Base-by-base conservation (phyloP, 805 yeast species). In the Yarrowia sp. region DNA sequence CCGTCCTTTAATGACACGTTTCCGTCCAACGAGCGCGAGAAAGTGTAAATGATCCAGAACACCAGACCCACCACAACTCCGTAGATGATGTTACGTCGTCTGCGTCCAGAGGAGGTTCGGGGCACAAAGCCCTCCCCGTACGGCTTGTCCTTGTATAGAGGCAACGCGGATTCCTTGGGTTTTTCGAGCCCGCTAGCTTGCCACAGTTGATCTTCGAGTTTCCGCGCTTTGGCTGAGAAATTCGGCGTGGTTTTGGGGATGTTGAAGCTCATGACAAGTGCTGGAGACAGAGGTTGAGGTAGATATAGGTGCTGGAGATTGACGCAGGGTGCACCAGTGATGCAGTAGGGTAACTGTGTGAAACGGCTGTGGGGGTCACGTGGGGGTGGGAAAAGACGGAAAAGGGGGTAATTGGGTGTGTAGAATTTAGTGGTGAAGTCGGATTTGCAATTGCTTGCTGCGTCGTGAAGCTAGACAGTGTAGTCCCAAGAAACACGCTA, bases 101-200 rank as follows among this genome's bases (percentile, higher is more conserved):
- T 65, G 12, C 70, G 46, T 1, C 41, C 46, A 7, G 22, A 11
- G 8, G 52, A 21, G 48, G 32, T 16, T 19, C 54, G 41, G 51
- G 51, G 28, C n/a, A 33, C 38, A 32, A 65, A 35, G 30, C 22
- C 48, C 41, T 33, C 66, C 28, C 68, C 65, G 52, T 59, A 74
- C 30, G 85, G 85, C 67, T 83, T 84, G 66, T 83, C 85, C 68
- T 83, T 83, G 69, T 83, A 83, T 36, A 80, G 70, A 2, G 87
- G 86, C 64, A 83, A 68, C 16, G 74, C 73, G 46, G 63, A 43
- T 5, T 16, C 8, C 4, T 19, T 24, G 11, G 12, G 7, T 26
- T 48, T 49, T 33, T 63, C 65, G 30, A 38, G 62, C 28, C 65
- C 59, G 4, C 30, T 26, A 3, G 70, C 66, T 21, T 63, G 44